Conservation (phyloP, 2,329 filamentous ascomycete species). For the Epichloe typhina region DNA sequence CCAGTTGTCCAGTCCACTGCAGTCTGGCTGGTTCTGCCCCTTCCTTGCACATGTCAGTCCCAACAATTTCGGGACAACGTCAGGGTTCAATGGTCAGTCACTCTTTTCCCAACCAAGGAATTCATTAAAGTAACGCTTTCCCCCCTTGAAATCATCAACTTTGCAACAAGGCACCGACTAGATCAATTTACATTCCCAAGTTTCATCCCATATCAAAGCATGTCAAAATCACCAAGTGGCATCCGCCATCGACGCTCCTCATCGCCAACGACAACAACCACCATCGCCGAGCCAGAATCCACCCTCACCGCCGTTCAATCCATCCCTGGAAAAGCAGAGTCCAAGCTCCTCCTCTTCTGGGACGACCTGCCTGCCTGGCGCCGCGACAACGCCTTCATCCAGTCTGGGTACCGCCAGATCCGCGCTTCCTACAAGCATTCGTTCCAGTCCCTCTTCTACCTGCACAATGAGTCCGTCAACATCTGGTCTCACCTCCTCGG, state of each 20-base stretch:
- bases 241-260: constrained; percentile 8
- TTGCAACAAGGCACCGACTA: not conserved
- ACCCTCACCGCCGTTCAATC: constrained; percentile 15
- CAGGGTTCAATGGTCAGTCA: not conserved
- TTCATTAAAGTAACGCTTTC: too few relatives aligned
- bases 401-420: constrained; percentile 37
- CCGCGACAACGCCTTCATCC: constrained; percentile 45
- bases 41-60: constrained; percentile 3
- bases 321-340: constrained; percentile 27
- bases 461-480: constrained; percentile 51
- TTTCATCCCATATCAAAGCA: not conserved
- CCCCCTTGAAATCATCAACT: not conserved
- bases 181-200: not conserved
- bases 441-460: constrained; percentile 33
- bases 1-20: too few relatives aligned
- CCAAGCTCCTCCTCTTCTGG: constrained; percentile 37
- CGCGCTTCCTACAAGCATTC: constrained; percentile 34
- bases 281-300: constrained; percentile 10
- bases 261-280: constrained; percentile 14
- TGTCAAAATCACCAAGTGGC: not conserved
- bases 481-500: constrained; percentile 55
- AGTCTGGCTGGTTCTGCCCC: not conserved
- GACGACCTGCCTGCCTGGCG: constrained; percentile 46
- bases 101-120: too few relatives aligned
- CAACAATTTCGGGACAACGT: constrained; percentile 5